phyloP scores from a whole-genome alignment of 2,329 filamentous ascomycete species.

The Neocatenulostroma microsporum region DNA sequence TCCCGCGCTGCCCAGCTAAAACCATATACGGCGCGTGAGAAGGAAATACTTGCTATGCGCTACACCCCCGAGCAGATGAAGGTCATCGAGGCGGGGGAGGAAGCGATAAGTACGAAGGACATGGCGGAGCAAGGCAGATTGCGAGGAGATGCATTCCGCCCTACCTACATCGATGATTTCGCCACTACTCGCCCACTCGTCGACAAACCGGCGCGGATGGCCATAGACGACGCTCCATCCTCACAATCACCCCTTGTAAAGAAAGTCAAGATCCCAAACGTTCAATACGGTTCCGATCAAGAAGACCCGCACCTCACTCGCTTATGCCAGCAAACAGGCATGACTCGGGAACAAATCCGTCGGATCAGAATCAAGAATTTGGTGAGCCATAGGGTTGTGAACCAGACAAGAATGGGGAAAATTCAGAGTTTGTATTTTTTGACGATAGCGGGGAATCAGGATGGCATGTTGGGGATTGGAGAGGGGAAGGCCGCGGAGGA shows the following conservation, averaged over 20 bases:
- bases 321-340: conserved; percentile 51
- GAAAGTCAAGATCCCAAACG: conserved; percentile 27
- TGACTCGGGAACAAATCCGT: conserved; percentile 40
- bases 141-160: conserved; percentile 62
- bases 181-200: conserved; percentile 67
- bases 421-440: conserved; percentile 68
- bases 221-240: conserved; percentile 4
- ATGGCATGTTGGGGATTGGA: conserved; percentile 80
- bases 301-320: conserved; percentile 42
- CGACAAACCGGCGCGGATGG: conserved; percentile 49
- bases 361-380: conserved; percentile 62
- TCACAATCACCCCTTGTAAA: conserved; percentile 26
- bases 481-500: conserved; percentile 79
- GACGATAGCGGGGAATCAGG: conserved; percentile 75
- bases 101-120: conserved; percentile 65
- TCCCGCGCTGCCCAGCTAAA: conserved; percentile 13
- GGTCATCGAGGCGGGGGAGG: conserved; percentile 73
- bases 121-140: conserved; percentile 63
- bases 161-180: conserved; percentile 78
- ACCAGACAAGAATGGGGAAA: conserved; percentile 96
- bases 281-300: conserved; percentile 18
- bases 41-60: conserved; percentile 51
- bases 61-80: conserved; percentile 77
- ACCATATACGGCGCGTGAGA: conserved; percentile 60
- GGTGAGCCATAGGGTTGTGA: conserved; percentile 66